phyloP scores from a whole-genome alignment of 2,329 filamentous ascomycete genomes.

The Phaeosphaeria sp. region DNA sequence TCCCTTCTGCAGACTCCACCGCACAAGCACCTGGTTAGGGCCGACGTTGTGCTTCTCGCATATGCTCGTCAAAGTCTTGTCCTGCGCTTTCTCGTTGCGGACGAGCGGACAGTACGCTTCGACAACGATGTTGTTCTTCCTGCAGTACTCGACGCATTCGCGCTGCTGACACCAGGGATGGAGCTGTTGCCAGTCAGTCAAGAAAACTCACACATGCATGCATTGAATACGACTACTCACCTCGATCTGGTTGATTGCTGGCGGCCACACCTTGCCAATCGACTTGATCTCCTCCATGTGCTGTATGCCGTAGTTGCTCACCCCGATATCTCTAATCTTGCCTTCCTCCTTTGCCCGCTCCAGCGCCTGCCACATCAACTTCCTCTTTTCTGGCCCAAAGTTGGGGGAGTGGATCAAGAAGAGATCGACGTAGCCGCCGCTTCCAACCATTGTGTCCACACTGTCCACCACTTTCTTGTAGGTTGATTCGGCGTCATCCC shows the following conservation, averaged over 20 bases:
- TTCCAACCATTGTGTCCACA: conserved; percentile 63
- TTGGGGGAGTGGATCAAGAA: conserved; percentile 73
- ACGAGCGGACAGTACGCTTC: conserved; percentile 72
- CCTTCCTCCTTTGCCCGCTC: conserved; percentile 67
- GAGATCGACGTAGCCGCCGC: conserved; percentile 71
- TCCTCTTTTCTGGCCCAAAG: conserved; percentile 61
- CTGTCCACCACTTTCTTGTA: conserved; percentile 67
- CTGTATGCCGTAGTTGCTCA: conserved; percentile 73
- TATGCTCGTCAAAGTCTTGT: conserved; percentile 68
- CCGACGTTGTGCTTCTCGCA: conserved; percentile 75
- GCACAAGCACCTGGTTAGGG: conserved; percentile 77
- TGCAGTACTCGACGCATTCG: conserved; percentile 63
- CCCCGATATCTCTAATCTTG: conserved; percentile 69
- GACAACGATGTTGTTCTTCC: conserved; percentile 64
- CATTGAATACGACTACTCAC: conserved; percentile 50
- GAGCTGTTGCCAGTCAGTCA: conserved; percentile 56
- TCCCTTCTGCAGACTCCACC: conserved; percentile 82
- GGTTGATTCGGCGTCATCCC: conserved; percentile 61
- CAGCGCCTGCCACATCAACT: conserved; percentile 70
- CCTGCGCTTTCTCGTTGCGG: conserved; percentile 74
- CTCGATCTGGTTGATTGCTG: conserved; percentile 77
- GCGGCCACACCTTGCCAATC: conserved; percentile 71
- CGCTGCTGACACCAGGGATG: conserved; percentile 76
- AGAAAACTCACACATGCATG: neutral
- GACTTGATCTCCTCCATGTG: conserved; percentile 73